These are phyloP conservation scores for Paracamarosporium sp. DNA, from an alignment of 2,329 filamentous ascomycete genomes.

Conservation along the genomic window DNA sequence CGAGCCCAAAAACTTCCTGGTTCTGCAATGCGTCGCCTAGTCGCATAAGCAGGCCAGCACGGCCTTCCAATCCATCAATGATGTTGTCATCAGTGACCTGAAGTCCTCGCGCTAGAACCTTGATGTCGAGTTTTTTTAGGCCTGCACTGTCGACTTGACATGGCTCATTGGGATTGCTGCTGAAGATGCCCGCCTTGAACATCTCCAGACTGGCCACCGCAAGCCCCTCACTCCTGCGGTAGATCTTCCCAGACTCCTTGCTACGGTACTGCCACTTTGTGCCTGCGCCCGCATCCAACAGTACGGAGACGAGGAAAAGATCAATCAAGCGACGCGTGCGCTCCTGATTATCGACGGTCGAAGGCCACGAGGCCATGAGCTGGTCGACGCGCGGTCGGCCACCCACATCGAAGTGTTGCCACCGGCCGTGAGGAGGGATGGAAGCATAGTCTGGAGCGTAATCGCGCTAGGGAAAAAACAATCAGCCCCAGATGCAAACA, in stretches of 20 bases:
- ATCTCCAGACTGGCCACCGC: constrained; percentile 82
- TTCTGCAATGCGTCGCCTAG: constrained; percentile 80
- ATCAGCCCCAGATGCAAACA: background rate
- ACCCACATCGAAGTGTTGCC: constrained; percentile 85
- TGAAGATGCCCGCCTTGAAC: constrained; percentile 93
- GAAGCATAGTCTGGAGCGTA: constrained; percentile 70
- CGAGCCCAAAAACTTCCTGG: constrained; percentile 80
- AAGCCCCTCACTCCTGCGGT: constrained; percentile 85
- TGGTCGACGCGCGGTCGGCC: constrained; percentile 76
- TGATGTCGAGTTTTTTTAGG: constrained; percentile 74
- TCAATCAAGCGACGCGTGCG: constrained; percentile 78
- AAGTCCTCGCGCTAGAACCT: constrained; percentile 78
- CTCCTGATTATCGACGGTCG: constrained; percentile 73
- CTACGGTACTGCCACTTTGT: constrained; percentile 93
- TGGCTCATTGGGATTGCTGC: constrained; percentile 79
- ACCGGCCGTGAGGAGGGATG: constrained; percentile 87
- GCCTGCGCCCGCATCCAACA: constrained; percentile 88
- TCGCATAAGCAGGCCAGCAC: constrained; percentile 78
- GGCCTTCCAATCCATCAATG: constrained; percentile 83
- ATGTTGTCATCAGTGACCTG: constrained; percentile 83
- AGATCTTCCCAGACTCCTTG: constrained; percentile 82
- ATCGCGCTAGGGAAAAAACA: constrained; percentile 62
- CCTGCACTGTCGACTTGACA: constrained; percentile 89
- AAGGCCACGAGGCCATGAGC: constrained; percentile 73
- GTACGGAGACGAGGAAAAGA: constrained; percentile 79